Evolutionary conservation across 78 protist genomes (phyloP).

Genomic region (Dictyostelium discoideum): dicty_2.7 NC_007091.3:2259001-2259500

Average conservation of each 20-base stretch:
- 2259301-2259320: too few relatives aligned
- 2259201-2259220: constrained; percentile 45
- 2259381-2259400: too few relatives aligned
- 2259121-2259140: constrained; percentile 70
- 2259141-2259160: constrained; percentile 62
- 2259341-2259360: too few relatives aligned
- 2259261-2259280: constrained; percentile 55
- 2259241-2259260: constrained; percentile 80
- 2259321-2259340: too few relatives aligned
- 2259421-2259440: constrained; percentile 66
- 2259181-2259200: constrained; percentile 85
- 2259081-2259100: constrained; percentile 72
- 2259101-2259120: constrained; percentile 85
- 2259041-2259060: constrained; percentile 83
- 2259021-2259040: constrained; percentile 78
- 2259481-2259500: constrained; percentile 60
- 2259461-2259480: constrained; percentile 65
- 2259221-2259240: constrained; percentile 71
- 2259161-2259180: constrained; percentile 90
- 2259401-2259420: neutral
- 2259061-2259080: constrained; percentile 55
- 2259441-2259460: constrained; percentile 82
- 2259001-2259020: constrained; percentile 77
- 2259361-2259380: neutral
- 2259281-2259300: constrained; percentile 29